Base-by-base conservation (phyloP, 2,329 filamentous ascomycete genomes). In the Ampelomyces quisqualis region DNA sequence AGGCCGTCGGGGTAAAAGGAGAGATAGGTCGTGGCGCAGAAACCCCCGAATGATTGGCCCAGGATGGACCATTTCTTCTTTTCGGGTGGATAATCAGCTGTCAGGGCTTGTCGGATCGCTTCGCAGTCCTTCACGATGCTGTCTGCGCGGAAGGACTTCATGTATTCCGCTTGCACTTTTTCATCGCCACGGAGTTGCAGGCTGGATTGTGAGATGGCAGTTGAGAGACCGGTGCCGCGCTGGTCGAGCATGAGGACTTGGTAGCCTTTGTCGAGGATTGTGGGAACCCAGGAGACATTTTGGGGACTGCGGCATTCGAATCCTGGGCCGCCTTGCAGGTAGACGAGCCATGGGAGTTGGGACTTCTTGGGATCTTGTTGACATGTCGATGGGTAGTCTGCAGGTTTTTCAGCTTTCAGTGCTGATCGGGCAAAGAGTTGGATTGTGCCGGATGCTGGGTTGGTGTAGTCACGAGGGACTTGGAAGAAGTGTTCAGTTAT, bases 21-120 rank as follows among this genome's bases (percentile, higher is more conserved):
- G 11, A 97, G 78, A 66, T 96, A 97, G 6, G 86, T 91, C 22
- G 89, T 75, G 33, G 77, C 78, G 60, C 90, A 88, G 68, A 95
- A 96, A 1, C 91, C 91, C 26, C 91, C 91, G 67, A 95, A 97
- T 11, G 85, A 90, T 70, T 96, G 91, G 7, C 91, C 91, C 48
- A 95, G 85, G 20, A 93, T 78, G 43, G 83, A 86, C 91, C 90
- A 96, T 63, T 84, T 83, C 64, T 82, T 80, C 62, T 86, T 82
- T 33, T 85, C 80, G 15, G 78, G 73, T 0, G 86, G 82, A 56
- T 82, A 86, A 36, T 83, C 80, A 4, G 75, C 72, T 0, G 86
- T 93, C 38, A 97, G 73, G 26, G 78, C 84, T 56, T 82, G 79
- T 4, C 91, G 81, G 21, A 97, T 81, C 4, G 90, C 89, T 65